These are phyloP conservation scores for Escallonia herrerae DNA, from an alignment of 129 eudicot genomes.

Conservation along the genomic window DNA sequence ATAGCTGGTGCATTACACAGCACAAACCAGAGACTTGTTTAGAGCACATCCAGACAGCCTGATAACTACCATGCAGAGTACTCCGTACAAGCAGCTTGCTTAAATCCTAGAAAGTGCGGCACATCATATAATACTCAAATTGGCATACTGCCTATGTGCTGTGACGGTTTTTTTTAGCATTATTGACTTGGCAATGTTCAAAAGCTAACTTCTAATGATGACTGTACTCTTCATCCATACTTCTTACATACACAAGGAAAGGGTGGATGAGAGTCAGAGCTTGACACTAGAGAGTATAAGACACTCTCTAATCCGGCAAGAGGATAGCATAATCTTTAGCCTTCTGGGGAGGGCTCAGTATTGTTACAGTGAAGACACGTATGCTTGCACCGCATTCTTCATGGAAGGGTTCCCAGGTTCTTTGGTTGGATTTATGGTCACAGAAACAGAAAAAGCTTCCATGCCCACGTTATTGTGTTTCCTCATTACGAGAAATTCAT, in stretches of 20 bases:
- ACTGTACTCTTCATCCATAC: neutral
- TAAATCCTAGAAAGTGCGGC: no score
- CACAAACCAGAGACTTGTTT: no score
- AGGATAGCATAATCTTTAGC: conserved; percentile 46
- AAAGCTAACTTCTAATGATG: neutral
- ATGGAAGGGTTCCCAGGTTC: conserved; percentile 39
- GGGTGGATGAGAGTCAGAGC: no score
- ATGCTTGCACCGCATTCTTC: conserved; percentile 28
- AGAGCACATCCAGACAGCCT: no score
- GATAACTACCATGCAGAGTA: no score
- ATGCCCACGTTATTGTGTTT: conserved; percentile 25
- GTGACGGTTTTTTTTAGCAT: neutral
- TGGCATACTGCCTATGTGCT: no score
- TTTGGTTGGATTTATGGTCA: conserved; percentile 39
- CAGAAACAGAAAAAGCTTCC: conserved; percentile 49
- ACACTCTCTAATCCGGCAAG: conserved; percentile 39
- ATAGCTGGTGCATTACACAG: no score
- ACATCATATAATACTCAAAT: no score
- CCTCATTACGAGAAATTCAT: neutral
- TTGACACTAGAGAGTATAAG: no score
- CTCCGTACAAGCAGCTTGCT: no score
- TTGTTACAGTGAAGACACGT: conserved; percentile 33
- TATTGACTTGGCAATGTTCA: neutral
- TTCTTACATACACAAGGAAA: conserved; percentile 10
- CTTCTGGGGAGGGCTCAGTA: conserved; percentile 49